Conservation (phyloP, 2,329 filamentous ascomycete genomes). For the Aspergillus sergii region DNA sequence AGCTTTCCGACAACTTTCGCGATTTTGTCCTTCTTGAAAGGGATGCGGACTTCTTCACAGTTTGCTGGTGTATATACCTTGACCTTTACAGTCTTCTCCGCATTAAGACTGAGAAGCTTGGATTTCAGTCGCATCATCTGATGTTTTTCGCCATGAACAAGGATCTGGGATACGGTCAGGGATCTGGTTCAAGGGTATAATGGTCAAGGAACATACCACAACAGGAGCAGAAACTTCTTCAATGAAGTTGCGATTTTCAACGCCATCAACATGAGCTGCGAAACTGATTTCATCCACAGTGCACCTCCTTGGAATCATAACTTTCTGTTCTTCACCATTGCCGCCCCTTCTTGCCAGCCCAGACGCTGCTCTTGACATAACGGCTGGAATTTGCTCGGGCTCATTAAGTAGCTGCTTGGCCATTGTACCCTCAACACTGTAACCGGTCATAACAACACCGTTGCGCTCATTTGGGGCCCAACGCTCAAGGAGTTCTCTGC, state of each 20-base stretch:
- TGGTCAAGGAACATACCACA: slow-evolving; percentile 67
- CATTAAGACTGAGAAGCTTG: slow-evolving; percentile 89
- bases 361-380: slow-evolving; percentile 73
- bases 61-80: slow-evolving; percentile 95
- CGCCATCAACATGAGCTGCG: slow-evolving; percentile 93
- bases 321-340: slow-evolving; percentile 73
- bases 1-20: slow-evolving; percentile 96
- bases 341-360: slow-evolving; percentile 59
- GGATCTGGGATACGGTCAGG: slow-evolving; percentile 61
- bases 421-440: slow-evolving; percentile 98
- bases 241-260: slow-evolving; percentile 95
- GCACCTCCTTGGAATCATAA: slow-evolving; percentile 89
- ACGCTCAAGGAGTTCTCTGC: slow-evolving; percentile 85
- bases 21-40: slow-evolving; percentile 92
- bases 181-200: background rate
- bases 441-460: slow-evolving; percentile 97
- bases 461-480: slow-evolving; percentile 98
- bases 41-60: slow-evolving; percentile 91
- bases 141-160: slow-evolving; percentile 95
- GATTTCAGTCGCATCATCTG: slow-evolving; percentile 98
- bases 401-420: slow-evolving; percentile 94
- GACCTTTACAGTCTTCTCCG: slow-evolving; percentile 75
- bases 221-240: slow-evolving; percentile 90
- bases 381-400: slow-evolving; percentile 89
- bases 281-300: slow-evolving; percentile 95